Evolutionary conservation across 2,329 filamentous ascomycete species (phyloP).

Genomic region (Fusarium verticillioides): DNA sequence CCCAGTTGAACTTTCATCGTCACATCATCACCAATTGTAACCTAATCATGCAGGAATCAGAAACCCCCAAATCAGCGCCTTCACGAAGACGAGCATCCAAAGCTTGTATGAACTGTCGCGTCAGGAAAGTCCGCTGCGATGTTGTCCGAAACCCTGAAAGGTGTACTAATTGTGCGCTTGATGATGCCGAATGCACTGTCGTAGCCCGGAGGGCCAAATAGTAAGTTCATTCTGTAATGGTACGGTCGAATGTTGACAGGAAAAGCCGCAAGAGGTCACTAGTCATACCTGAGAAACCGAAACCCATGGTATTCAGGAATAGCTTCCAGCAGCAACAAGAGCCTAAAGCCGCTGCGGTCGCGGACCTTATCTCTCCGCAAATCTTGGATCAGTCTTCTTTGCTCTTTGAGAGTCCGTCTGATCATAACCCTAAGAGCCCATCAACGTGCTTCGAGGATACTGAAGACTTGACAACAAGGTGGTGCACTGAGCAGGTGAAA

Average conservation of each 20-base stretch:
- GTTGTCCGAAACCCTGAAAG: not conserved
- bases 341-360: rapidly evolving
- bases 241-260: not conserved
- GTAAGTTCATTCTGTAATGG: not conserved
- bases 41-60: not conserved
- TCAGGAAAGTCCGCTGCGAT: not conserved
- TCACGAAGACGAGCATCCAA: not conserved
- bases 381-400: rapidly evolving
- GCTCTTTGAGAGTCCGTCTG: too few species aligned
- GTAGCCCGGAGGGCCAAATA: not conserved
- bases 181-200: not conserved
- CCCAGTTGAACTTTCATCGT: not conserved
- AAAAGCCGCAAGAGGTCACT: not conserved
- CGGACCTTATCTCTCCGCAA: rapidly evolving
- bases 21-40: not conserved
- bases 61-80: rapidly evolving
- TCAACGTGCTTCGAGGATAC: not conserved
- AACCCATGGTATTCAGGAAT: not conserved
- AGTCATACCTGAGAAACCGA: rapidly evolving
- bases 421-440: not conserved
- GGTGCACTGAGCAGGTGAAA: rapidly evolving
- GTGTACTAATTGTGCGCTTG: not conserved
- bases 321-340: not conserved
- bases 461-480: rapidly evolving
- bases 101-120: not conserved